Conservation (phyloP, 805 yeast species). For the Danielia reshetovae region DNA sequence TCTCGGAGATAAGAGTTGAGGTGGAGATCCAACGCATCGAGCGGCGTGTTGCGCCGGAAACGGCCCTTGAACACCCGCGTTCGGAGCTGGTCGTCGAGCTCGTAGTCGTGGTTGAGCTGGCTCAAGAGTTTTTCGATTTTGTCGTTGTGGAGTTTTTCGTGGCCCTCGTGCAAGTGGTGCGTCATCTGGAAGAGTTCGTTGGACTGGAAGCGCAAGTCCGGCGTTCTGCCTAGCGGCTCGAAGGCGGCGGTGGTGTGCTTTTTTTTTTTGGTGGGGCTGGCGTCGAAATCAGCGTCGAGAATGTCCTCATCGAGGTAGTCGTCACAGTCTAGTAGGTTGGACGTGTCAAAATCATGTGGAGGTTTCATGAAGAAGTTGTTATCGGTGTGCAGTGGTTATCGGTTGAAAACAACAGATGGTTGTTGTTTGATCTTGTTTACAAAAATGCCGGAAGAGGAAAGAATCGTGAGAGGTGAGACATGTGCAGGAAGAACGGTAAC, state of each 20-base stretch:
- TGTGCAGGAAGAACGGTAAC: no score
- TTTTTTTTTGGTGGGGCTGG: conserved; percentile 12
- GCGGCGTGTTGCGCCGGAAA: conserved; percentile 18
- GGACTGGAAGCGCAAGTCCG: conserved; percentile 15
- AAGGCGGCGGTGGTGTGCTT: neutral
- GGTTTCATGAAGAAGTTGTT: no score
- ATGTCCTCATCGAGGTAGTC: conserved; percentile 13
- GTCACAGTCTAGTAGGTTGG: conserved; percentile 13
- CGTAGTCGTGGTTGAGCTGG: conserved; percentile 24
- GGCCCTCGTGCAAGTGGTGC: conserved; percentile 19
- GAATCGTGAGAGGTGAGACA: no score
- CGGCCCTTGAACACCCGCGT: conserved; percentile 16
- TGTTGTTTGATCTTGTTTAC: no score
- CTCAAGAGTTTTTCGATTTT: conserved; percentile 36
- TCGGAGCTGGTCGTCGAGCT: conserved; percentile 16
- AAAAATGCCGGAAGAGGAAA: conserved; percentile 12
- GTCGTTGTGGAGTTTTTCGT: conserved; percentile 23
- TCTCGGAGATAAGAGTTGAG: conserved; percentile 16
- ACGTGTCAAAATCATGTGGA: conserved; percentile 8
- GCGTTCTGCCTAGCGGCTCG: conserved; percentile 1
- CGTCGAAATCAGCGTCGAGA: conserved; percentile 6
- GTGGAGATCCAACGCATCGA: conserved; percentile 15
- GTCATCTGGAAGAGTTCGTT: conserved; percentile 34
- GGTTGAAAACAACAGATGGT: no score
- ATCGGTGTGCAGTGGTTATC: no score